Percentiles rank a stretch among this genome's conserved stretches.
Conservation (phyloP, 1,139 yeast species). For the Zygotorulaspora mrakii region DNA sequence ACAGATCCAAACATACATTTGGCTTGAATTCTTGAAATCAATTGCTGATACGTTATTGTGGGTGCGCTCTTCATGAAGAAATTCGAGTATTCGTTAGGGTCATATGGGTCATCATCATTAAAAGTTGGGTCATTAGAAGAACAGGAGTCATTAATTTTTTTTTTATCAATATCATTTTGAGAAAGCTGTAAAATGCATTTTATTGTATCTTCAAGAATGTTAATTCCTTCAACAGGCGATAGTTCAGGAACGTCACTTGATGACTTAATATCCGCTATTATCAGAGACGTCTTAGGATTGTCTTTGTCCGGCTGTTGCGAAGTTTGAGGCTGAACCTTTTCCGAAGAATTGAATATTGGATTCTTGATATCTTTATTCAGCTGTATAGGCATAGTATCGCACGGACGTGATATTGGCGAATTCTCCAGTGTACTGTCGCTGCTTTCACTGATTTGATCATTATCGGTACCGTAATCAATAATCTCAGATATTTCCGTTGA, state of each 20-base stretch:
- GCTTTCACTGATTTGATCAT: constrained; percentile 1
- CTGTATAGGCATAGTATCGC: constrained; percentile 7
- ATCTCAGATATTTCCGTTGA: not conserved
- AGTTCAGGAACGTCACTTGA: constrained; percentile 9
- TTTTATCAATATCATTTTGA: constrained; percentile 5
- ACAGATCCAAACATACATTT: constrained; percentile 32
- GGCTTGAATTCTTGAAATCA: constrained; percentile 31
- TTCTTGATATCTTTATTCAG: constrained; percentile 5
- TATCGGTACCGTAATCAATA: constrained; percentile 1
- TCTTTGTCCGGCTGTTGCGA: not conserved
- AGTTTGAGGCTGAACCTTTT: not conserved
- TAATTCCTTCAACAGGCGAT: constrained; percentile 22
- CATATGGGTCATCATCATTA: constrained; percentile 4
- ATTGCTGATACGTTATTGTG: constrained; percentile 25
- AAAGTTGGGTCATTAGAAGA: not conserved
- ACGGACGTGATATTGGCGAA: constrained; percentile 6
- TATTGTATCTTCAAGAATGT: constrained; percentile 21
- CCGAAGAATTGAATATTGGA: constrained; percentile 1
- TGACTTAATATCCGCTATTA: constrained; percentile 1
- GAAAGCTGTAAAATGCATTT: constrained; percentile 17
- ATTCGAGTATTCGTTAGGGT: constrained; percentile 8
- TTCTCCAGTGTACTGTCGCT: constrained; percentile 12
- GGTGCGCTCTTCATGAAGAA: constrained; percentile 34
- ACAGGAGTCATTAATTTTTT: not conserved
- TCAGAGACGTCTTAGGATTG: not conserved